phyloP scores from a whole-genome alignment of 2,329 filamentous ascomycete genomes.

The Lecanicillium sp. region DNA sequence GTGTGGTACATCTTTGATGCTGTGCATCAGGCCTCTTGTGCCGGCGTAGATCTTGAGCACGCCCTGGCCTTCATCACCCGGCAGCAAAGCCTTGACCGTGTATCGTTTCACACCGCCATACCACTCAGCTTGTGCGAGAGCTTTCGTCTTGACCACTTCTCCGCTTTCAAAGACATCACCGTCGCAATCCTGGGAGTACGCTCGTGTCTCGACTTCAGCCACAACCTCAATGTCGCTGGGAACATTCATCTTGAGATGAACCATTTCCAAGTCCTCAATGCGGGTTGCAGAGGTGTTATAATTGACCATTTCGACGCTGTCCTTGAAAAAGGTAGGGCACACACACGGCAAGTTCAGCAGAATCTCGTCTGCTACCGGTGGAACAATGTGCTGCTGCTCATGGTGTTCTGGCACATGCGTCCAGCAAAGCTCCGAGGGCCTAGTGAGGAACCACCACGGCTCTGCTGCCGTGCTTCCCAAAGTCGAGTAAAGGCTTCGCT shows the following conservation, averaged over 20 bases:
- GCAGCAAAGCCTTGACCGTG: slow-evolving; percentile 85
- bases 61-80: slow-evolving; percentile 85
- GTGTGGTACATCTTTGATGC: slow-evolving; percentile 92
- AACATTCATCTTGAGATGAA: slow-evolving; percentile 81
- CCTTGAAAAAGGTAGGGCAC: slow-evolving; percentile 82
- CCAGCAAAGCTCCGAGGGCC: slow-evolving; percentile 87
- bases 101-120: slow-evolving; percentile 80
- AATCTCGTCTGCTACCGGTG: slow-evolving; percentile 77
- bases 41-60: slow-evolving; percentile 89
- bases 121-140: slow-evolving; percentile 90
- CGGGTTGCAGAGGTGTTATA: slow-evolving; percentile 84
- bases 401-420: slow-evolving; percentile 88
- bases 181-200: slow-evolving; percentile 74
- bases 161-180: slow-evolving; percentile 93
- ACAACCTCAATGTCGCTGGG: slow-evolving; percentile 86
- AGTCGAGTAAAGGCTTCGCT: slow-evolving; percentile 69
- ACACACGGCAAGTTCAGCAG: slow-evolving; percentile 80
- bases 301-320: slow-evolving; percentile 71
- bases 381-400: slow-evolving; percentile 87
- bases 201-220: slow-evolving; percentile 83
- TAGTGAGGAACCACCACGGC: slow-evolving; percentile 86
- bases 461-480: slow-evolving; percentile 66
- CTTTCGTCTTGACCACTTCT: slow-evolving; percentile 77
- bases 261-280: slow-evolving; percentile 88
- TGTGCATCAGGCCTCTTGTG: slow-evolving; percentile 93